Base-by-base conservation (phyloP, 805 yeast species). In the Candida krabiensis region DNA sequence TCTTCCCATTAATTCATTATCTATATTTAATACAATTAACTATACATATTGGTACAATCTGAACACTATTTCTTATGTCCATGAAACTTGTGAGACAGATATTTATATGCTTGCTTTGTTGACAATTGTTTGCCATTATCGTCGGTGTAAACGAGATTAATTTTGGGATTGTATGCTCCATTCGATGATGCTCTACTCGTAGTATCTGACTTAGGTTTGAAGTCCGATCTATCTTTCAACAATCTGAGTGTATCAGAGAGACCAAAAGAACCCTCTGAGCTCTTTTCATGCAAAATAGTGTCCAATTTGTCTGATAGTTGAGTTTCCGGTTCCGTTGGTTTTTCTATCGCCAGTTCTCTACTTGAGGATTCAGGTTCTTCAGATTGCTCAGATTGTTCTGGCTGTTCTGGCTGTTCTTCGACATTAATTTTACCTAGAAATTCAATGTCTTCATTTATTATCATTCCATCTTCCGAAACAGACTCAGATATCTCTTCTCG, bases 61-160 rank as follows among this genome's bases (percentile, higher is more conserved):
- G 7, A 21, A 28, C 33, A 14, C 34, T 21, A 38, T 35, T 55
- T 53, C n/a, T 43, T 53, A 16, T 53, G 54, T 3, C 93, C 95
- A 56, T 87, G 96, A 58, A 86, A 87, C 46, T 79, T 77, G 45
- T 83, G 90, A 3, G 93, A 83, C 32, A 86, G 62, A 43, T 76
- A 75, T 62, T 85, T 86, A 66, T 75, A 87, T 1, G 96, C 96
- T 43, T 81, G 81, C 52, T 83, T 85, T 3, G 80, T 69, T 21
- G 70, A 63, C 19, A 88, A 60, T 15, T 67, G 66, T 22, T 74
- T 66, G 1, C 96, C 96, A 2, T 61, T 50, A 18, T 77, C 81
- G 55, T 86, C 95, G 14, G 67, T 71, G 58, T 86, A 84, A 18
- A 68, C 71, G 4, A 87, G 51, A 17, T 64, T 61, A n/a, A 80